A percentile compares a stretch with the other conserved stretches of the same genome.
These are phyloP conservation scores for Aphanomyces invadans DNA, from an alignment of 352 stramenopile species.

Conservation along the genomic window DNA sequence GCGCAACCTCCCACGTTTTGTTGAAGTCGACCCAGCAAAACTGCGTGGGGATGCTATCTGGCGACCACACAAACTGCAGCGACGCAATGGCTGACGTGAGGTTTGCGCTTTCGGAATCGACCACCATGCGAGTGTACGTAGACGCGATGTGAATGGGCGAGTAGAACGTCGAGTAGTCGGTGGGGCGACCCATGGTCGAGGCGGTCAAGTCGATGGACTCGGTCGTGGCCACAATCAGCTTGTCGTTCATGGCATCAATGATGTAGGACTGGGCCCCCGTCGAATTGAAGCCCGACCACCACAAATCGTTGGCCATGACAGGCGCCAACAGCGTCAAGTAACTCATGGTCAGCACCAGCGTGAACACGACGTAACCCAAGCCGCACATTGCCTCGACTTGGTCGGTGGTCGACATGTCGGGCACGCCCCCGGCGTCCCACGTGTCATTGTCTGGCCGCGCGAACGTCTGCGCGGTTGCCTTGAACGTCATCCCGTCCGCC, in stretches of 20 bases:
- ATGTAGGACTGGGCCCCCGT: slow-evolving; percentile 12
- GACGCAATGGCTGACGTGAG: neutral
- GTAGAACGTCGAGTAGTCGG: slow-evolving; percentile 3
- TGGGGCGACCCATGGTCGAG: neutral
- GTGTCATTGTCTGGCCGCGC: no score
- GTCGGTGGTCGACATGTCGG: neutral
- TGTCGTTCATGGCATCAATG: slow-evolving; percentile 10
- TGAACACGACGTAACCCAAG: neutral
- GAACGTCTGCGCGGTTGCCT: no score
- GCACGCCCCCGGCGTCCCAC: no score
- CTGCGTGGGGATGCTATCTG: slow-evolving; percentile 5
- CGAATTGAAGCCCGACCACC: slow-evolving; percentile 5
- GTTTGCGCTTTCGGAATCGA: neutral
- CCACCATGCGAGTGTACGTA: neutral
- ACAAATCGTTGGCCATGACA: slow-evolving; percentile 12
- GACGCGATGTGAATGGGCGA: neutral
- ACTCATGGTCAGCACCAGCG: neutral
- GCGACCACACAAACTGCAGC: neutral
- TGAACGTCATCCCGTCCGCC: no score
- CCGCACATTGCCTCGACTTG: neutral
- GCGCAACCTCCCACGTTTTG: slow-evolving; percentile 14
- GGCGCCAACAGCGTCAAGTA: neutral
- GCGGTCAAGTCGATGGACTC: neutral
- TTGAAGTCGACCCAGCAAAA: slow-evolving; percentile 21
- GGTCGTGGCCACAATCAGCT: neutral